Conservation (phyloP, 768 basidiomycete species). For the Pisolithus orientalis region DNA sequence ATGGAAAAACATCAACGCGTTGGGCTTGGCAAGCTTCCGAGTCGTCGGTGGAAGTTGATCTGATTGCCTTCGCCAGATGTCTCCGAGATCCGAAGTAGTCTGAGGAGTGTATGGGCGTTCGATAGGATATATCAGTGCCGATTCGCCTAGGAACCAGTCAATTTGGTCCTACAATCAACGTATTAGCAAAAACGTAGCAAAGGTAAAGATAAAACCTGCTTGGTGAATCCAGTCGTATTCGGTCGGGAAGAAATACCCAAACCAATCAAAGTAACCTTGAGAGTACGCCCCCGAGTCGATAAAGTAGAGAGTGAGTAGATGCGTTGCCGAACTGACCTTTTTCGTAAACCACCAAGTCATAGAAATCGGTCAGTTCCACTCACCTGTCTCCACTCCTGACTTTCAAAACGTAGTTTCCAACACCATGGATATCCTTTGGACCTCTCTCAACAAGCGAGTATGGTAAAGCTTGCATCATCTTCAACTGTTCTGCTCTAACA, state of each 20-base stretch:
- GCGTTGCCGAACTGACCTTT: constrained; percentile 66
- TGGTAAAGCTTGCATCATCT: constrained; percentile 70
- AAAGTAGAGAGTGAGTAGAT: constrained; percentile 88
- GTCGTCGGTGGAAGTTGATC: constrained; percentile 53
- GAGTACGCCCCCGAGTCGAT: constrained; percentile 83
- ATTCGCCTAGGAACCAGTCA: constrained; percentile 86
- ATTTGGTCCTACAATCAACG: constrained; percentile 54
- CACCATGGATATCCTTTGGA: constrained; percentile 79
- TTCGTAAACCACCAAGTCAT: constrained; percentile 3
- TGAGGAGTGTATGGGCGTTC: constrained; percentile 83
- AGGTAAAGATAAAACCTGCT: constrained; percentile 29
- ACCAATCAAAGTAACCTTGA: constrained; percentile 51
- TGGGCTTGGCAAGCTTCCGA: constrained; percentile 77
- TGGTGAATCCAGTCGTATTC: constrained; percentile 85
- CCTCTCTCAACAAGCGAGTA: constrained; percentile 80
- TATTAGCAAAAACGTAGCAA: background rate
- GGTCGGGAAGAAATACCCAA: constrained; percentile 53
- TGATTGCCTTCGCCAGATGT: constrained; percentile 56
- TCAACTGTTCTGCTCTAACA: constrained; percentile 57
- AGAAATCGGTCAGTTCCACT: constrained; percentile 26
- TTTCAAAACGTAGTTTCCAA: constrained; percentile 88
- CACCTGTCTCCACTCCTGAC: constrained; percentile 80
- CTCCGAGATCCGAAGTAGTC: constrained; percentile 60
- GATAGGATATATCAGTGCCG: constrained; percentile 66
- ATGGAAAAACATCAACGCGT: constrained; percentile 97